Base-by-base conservation (phyloP, 352 stramenopile genomes). In the Pythium periplocum region DNA sequence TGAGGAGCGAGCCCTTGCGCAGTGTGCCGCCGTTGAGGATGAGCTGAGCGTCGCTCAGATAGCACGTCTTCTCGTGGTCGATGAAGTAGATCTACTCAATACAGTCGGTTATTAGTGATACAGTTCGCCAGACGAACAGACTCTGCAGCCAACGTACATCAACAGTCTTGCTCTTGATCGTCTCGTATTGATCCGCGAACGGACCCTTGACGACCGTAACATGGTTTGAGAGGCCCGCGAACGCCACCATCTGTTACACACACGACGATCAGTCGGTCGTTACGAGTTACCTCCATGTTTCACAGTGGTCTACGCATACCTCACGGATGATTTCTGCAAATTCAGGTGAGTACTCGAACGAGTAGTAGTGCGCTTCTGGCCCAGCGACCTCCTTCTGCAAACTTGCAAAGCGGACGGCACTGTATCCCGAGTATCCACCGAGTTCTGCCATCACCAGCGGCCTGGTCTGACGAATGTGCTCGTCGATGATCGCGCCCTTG, bases 271-370 rank as follows among this genome's bases (percentile, higher is more conserved):
- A 17, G 17, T 11, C 32, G 6, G 38, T 9, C 26, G 9, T 32
- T 48, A n/a, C 43, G 26, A 30, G 6, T n/a, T 9, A 48, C 43
- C 10, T 9, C 9, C 43, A 48, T 48, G 8, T 9, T 9, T 48
- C 10, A 32, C 9, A 6, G 17, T 30, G 8, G 8, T n/a, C 43
- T 48, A 32, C 17, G 8, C 43, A n/a, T 51, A 71, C 64, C 52
- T 75, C 67, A 36, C 60, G 59, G 9, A 75, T 60, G 9, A 66
- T 62, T 2, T 46, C 63, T 4, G 69, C 69, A 42, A 65, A 75
- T 47, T 68, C 57, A 2, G 59, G 66, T 12, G 59, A 73, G 63
- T 59, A 73, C 51, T 78, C 66, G 48, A 75, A 78, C 7, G 69
- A 68, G 46, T 67, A 69, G 39, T 71, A 78, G 45, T 75, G 62